These are phyloP conservation scores for Magnusiomyces sp. DNA, from an alignment of 1,139 yeast genomes.

Conservation along the genomic window DNA sequence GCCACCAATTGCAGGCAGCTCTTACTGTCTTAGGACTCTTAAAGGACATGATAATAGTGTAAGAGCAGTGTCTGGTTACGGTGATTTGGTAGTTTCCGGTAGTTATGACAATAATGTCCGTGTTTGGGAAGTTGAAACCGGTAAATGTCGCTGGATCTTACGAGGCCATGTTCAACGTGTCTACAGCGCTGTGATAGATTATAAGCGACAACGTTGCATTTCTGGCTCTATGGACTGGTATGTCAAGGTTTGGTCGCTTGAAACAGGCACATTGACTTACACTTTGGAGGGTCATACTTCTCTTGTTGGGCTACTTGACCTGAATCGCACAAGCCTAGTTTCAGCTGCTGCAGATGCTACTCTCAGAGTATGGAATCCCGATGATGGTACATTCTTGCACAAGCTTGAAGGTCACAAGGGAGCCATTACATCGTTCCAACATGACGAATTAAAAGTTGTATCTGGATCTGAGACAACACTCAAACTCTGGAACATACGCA, in stretches of 20 bases:
- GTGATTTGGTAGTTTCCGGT: slow-evolving; percentile 78
- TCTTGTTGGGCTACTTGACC: slow-evolving; percentile 76
- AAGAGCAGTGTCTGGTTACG: slow-evolving; percentile 79
- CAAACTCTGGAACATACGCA: slow-evolving; percentile 74
- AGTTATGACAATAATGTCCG: slow-evolving; percentile 86
- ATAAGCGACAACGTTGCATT: slow-evolving; percentile 65
- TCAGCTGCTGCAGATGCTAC: slow-evolving; percentile 97
- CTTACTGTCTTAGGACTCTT: slow-evolving; percentile 65
- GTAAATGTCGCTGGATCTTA: slow-evolving; percentile 63
- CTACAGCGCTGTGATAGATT: slow-evolving; percentile 78
- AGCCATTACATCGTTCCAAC: slow-evolving; percentile 90
- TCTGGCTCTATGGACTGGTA: slow-evolving; percentile 91
- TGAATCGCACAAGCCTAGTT: slow-evolving; percentile 71
- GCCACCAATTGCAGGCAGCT: slow-evolving; percentile 25
- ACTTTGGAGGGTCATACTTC: slow-evolving; percentile 81
- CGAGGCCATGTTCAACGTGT: slow-evolving; percentile 83
- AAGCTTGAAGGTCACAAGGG: slow-evolving; percentile 77
- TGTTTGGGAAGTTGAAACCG: slow-evolving; percentile 29
- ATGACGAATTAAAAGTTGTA: slow-evolving; percentile 73
- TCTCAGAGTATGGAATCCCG: slow-evolving; percentile 86
- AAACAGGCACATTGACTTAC: slow-evolving; percentile 57
- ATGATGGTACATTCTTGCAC: slow-evolving; percentile 56
- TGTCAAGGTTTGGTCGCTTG: slow-evolving; percentile 84
- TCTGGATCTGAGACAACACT: slow-evolving; percentile 84
- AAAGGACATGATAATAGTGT: slow-evolving; percentile 85